phyloP scores from a whole-genome alignment of 768 basidiomycete genomes.

The Glaciozyma martinii region DNA sequence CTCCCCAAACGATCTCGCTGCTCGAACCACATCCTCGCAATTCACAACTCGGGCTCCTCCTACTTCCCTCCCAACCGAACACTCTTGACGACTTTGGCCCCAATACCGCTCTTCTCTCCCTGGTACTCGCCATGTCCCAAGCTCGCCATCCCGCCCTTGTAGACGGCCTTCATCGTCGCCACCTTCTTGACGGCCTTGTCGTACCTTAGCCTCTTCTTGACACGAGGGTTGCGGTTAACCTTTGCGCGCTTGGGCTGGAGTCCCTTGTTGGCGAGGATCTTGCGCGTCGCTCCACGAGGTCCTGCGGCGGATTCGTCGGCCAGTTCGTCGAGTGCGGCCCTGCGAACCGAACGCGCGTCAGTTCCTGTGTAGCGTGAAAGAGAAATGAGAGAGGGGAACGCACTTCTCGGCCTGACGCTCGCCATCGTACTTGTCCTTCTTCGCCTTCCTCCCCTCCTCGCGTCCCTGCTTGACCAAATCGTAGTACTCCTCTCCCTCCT shows the following conservation, averaged over 20 bases:
- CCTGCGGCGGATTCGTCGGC: slow-evolving; percentile 43
- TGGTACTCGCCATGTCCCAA: slow-evolving; percentile 65
- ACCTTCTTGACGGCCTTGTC: slow-evolving; percentile 93
- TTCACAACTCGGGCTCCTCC: neutral
- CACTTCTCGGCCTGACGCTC: slow-evolving; percentile 44
- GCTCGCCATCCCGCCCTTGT: slow-evolving; percentile 67
- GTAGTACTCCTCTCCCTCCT: slow-evolving; percentile 70
- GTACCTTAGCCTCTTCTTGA: slow-evolving; percentile 87
- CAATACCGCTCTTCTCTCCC: slow-evolving; percentile 75
- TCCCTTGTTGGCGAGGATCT: slow-evolving; percentile 88
- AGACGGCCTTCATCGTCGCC: slow-evolving; percentile 80
- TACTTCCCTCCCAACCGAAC: neutral
- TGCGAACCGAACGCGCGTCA: slow-evolving; percentile 14
- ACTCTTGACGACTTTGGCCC: slow-evolving; percentile 5
- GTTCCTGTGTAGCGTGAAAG: too few relatives aligned
- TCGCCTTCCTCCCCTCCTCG: slow-evolving; percentile 63
- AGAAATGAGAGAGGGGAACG: neutral
- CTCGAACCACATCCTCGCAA: neutral
- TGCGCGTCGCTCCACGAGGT: slow-evolving; percentile 77
- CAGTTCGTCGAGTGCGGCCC: slow-evolving; percentile 24
- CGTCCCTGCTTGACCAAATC: slow-evolving; percentile 71
- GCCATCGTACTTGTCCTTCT: slow-evolving; percentile 72
- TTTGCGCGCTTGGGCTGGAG: slow-evolving; percentile 84
- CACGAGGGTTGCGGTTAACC: slow-evolving; percentile 86
- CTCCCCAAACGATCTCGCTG: too few relatives aligned